Evolutionary conservation across 805 yeast genomes (phyloP).

Genomic region (Blastobotrys mokoenaii): DNA sequence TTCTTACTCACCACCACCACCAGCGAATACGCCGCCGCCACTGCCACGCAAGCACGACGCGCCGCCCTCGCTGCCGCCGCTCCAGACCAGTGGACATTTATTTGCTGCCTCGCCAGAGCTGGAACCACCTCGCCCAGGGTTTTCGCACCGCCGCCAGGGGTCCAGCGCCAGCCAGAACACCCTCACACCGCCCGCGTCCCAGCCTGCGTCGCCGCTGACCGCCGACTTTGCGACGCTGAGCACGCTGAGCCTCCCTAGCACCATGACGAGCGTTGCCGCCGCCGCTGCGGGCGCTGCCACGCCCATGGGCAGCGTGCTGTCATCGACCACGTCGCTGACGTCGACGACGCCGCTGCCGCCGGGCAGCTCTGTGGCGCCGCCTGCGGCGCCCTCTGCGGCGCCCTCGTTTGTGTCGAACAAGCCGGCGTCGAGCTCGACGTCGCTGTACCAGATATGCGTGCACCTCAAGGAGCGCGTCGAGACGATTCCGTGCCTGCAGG

Average conservation of each 20-base stretch:
- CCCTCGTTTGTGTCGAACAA: constrained; percentile 13
- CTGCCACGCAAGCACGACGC: not conserved
- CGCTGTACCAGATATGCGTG: constrained; percentile 22
- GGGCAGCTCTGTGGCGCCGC: not conserved
- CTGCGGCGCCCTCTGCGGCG: not conserved
- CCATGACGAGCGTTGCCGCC: too few species aligned
- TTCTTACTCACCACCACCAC: too few species aligned
- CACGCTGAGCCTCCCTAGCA: too few species aligned
- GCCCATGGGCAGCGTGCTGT: not conserved
- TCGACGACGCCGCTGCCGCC: not conserved
- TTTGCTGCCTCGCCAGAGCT: not conserved
- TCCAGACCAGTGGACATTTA: not conserved
- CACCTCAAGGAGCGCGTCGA: constrained; percentile 17
- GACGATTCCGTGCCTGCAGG: constrained; percentile 17
- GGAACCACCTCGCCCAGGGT: not conserved
- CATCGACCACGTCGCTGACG: not conserved
- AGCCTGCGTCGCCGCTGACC: too few species aligned
- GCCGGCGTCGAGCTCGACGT: constrained; percentile 16
- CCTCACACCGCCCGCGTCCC: too few species aligned
- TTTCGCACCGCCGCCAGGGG: too few species aligned
- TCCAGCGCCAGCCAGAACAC: too few species aligned
- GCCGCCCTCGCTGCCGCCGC: not conserved
- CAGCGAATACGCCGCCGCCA: too few species aligned
- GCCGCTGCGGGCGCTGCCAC: too few species aligned
- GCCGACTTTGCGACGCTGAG: too few species aligned